Evolutionary conservation across 306 rosid genomes (phyloP).

Genomic region (Ceratonia siliqua): DNA sequence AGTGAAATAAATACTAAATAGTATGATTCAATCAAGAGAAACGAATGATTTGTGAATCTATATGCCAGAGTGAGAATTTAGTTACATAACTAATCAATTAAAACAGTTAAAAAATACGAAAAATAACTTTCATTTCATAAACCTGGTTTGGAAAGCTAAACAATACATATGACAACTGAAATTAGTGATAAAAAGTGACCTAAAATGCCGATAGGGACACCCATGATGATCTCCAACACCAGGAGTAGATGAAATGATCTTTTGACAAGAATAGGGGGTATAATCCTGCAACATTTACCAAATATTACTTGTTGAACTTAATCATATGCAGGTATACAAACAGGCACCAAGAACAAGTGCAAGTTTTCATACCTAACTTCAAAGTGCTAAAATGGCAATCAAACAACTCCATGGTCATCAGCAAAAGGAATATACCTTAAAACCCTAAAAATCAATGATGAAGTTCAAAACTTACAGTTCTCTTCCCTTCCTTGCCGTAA

Average conservation of each 20-base stretch:
- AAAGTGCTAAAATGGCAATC: slow-evolving; percentile 14
- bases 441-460: slow-evolving; percentile 4
- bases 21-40: slow-evolving; percentile 1
- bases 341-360: slow-evolving; percentile 21
- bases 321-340: slow-evolving; percentile 22
- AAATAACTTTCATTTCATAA: background rate
- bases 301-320: slow-evolving; percentile 27
- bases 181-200: slow-evolving; percentile 45
- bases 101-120: background rate
- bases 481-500: slow-evolving; percentile 92
- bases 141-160: slow-evolving; percentile 16
- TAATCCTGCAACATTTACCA: slow-evolving; percentile 67
- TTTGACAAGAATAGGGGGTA: slow-evolving; percentile 86
- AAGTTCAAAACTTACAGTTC: slow-evolving; percentile 68
- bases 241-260: slow-evolving; percentile 79
- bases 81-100: slow-evolving; percentile 18
- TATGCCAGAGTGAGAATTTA: slow-evolving; percentile 4
- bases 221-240: slow-evolving; percentile 98
- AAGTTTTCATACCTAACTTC: slow-evolving; percentile 13
- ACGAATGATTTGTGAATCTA: background rate
- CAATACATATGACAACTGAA: slow-evolving; percentile 2
- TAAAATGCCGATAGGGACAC: slow-evolving; percentile 97
- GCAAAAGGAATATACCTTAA: slow-evolving; percentile 1
- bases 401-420: background rate
- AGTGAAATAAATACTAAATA: background rate